Conservation (phyloP, 2,329 filamentous ascomycete genomes). For the Microsporum audouinii region DNA sequence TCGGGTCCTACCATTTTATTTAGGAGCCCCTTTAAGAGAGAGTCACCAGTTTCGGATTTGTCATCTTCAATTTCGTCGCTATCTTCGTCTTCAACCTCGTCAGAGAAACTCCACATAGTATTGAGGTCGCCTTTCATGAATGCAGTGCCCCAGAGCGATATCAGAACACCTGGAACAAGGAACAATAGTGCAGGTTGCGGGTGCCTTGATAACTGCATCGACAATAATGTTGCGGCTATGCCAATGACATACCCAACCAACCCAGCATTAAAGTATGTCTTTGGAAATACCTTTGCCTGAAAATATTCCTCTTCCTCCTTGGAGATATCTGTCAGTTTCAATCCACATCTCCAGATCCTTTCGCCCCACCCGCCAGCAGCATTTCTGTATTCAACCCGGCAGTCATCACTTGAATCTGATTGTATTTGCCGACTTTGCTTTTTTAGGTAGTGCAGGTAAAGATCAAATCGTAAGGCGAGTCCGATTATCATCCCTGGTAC, state of each 20-base stretch:
- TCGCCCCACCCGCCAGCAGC: conserved; percentile 72
- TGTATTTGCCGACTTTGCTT: conserved; percentile 34
- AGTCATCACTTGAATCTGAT: background rate
- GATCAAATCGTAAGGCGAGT: conserved; percentile 79
- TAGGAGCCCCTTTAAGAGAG: background rate
- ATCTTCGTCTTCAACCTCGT: conserved; percentile 43
- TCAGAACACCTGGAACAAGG: conserved; percentile 74
- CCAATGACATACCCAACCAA: conserved; percentile 66
- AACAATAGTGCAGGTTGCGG: conserved; percentile 88
- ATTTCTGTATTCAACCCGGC: conserved; percentile 35
- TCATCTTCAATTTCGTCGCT: conserved; percentile 19
- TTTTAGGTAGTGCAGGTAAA: conserved; percentile 68
- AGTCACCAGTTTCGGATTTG: conserved; percentile 31
- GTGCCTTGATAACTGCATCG: conserved; percentile 66
- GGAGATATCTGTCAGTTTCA: conserved; percentile 16
- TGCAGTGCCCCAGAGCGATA: conserved; percentile 64
- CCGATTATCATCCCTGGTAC: conserved; percentile 84
- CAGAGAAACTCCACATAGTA: conserved; percentile 71
- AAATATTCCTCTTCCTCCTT: conserved; percentile 26
- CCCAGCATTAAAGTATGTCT: conserved; percentile 73
- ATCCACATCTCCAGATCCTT: conserved; percentile 57
- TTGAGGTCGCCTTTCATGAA: conserved; percentile 57
- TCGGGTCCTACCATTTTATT: background rate
- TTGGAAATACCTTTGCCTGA: conserved; percentile 51
- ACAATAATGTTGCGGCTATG: conserved; percentile 62